Evolutionary conservation across 257 asterid genomes (phyloP), one percentile per base, ranked within the genome.

Genomic region (Avicennia marina): DNA sequence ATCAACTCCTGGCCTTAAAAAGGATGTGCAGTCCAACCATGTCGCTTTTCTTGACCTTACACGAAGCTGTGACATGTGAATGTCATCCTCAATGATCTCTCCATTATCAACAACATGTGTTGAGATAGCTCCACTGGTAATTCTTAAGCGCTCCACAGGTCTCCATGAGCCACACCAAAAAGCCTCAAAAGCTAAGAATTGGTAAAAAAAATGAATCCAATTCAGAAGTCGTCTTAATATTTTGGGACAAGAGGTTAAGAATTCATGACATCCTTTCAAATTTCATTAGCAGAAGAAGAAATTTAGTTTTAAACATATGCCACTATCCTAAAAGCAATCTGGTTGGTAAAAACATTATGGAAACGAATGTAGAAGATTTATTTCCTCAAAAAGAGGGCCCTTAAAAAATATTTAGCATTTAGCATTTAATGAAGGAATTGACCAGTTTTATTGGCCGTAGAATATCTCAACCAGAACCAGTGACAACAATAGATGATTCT

Each of bases 1-100:
- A 63, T 93, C 97, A 12, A 93, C 50, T 24, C 94, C 99, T 12
- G 83, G 95, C 74, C 99, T 78, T 51, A 93, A 61, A 66, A 86
- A 79, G 68, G 91, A 76, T 27, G 76, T 65, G 72, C 99, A 93
- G 65, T 93, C 99, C 7, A 73, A 53, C 19, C 61, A 18, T 16
- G 72, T 64, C 33, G 97, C 96, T 63, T 73, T 89, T 73, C 97
- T 79, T 34, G 99, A 89, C 72, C 81, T 74, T 18, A 89, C 55
- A 63, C 99, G 95, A 55, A 89, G 80, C 70, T 80, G 63, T 9
- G 94, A 49, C 64, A 77, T 64, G 3, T 87, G 86, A 58, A 89
- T 53, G 7, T 80, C 71, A 64, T 69, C 87, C 69, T 87, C 95
- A 4, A 60, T 17, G 60, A 73, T 69, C 56, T 49, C 71, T 20